Percentiles rank a stretch among this genome's conserved stretches.
phyloP scores from a whole-genome alignment of 352 stramenopile species.

The Blastocystis hominis region DNA sequence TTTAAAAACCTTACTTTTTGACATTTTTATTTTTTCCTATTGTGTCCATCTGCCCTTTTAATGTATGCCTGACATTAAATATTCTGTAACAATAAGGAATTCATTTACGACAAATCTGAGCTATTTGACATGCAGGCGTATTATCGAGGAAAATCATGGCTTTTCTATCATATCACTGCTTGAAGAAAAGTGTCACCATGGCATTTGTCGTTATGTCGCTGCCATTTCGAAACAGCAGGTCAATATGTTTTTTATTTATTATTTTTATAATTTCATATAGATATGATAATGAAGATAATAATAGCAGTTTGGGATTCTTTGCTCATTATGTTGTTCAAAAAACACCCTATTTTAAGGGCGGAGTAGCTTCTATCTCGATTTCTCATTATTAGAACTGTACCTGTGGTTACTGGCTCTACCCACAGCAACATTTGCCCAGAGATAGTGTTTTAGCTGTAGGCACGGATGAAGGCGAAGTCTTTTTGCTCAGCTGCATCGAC shows the following conservation, averaged over 20 bases:
- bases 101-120: conserved; percentile 7
- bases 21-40: too few relatives aligned
- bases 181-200: not conserved
- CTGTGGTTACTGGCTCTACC: not conserved
- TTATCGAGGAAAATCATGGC: conserved; percentile 27
- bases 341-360: conserved; percentile 49
- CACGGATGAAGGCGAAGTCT: conserved; percentile 3
- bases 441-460: conserved; percentile 24
- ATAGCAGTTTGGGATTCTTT: conserved; percentile 31
- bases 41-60: too few relatives aligned
- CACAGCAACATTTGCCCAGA: not conserved
- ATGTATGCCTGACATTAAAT: too few relatives aligned
- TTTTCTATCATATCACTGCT: conserved; percentile 7
- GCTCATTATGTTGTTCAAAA: conserved; percentile 39
- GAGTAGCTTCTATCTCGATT: not conserved
- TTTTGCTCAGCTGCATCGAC: conserved; percentile 37
- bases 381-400: not conserved
- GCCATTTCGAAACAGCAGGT: conserved; percentile 18
- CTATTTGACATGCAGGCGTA: conserved; percentile 29
- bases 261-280: not conserved
- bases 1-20: too few relatives aligned
- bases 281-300: conserved; percentile 54
- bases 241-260: conserved; percentile 8
- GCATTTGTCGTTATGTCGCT: conserved; percentile 18
- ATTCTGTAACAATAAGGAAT: not conserved